Percentiles rank a stretch among this genome's conserved stretches.
These are phyloP conservation scores for Macrocybe gigantea DNA, from an alignment of 768 basidiomycete species.

Conservation along the genomic window DNA sequence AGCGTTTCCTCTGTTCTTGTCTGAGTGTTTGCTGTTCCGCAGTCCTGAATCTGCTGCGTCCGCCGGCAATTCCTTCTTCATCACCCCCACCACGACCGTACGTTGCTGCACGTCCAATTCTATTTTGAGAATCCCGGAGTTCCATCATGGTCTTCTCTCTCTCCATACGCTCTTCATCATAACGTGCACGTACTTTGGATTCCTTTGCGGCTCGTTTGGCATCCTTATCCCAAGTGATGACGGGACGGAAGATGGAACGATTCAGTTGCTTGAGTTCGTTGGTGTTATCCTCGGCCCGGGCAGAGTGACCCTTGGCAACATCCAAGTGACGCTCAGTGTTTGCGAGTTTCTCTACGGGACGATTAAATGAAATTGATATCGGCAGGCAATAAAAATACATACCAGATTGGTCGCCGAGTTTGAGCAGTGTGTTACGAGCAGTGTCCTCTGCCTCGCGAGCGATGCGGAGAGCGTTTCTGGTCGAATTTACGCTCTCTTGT, in stretches of 20 bases:
- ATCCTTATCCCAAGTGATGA: conserved; percentile 90
- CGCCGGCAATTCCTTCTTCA: conserved; percentile 35
- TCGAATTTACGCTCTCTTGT: conserved; percentile 86
- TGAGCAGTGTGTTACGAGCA: conserved; percentile 74
- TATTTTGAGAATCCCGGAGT: conserved; percentile 80
- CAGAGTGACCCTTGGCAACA: conserved; percentile 81
- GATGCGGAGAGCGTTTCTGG: conserved; percentile 87
- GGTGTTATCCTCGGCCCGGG: conserved; percentile 88
- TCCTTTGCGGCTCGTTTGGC: conserved; percentile 85
- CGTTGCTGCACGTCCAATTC: conserved; percentile 68
- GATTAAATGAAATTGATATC: not conserved
- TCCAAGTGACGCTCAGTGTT: conserved; percentile 95
- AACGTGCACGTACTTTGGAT: conserved; percentile 75
- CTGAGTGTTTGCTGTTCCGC: conserved; percentile 45
- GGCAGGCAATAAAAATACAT: conserved; percentile 13
- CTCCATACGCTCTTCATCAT: conserved; percentile 79
- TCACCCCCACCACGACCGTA: conserved; percentile 45
- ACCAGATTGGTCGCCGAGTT: conserved; percentile 94
- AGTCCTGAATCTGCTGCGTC: conserved; percentile 36
- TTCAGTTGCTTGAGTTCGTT: conserved; percentile 93
- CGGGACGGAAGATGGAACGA: conserved; percentile 90
- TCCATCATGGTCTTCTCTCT: conserved; percentile 84
- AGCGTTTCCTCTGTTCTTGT: conserved; percentile 74
- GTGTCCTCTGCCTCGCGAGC: conserved; percentile 98
- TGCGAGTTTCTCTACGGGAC: conserved; percentile 66